phyloP scores from a whole-genome alignment of 208 protist species.

The Porcisia hertigi region DNA sequence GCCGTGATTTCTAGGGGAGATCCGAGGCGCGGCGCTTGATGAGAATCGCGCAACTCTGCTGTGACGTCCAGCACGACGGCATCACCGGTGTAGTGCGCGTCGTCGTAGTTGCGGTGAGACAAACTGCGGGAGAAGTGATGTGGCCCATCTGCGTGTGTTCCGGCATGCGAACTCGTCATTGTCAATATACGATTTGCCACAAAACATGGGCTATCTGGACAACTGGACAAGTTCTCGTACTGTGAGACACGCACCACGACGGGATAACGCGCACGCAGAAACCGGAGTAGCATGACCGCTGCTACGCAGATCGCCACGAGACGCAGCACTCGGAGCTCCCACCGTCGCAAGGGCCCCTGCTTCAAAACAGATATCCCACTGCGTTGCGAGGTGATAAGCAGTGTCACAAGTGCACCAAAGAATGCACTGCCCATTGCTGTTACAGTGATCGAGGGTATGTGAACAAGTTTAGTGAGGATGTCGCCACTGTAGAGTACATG shows the following conservation, averaged over 20 bases:
- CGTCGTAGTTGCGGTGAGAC: constrained; percentile 37
- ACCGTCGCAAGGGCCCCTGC: background rate
- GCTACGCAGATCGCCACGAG: constrained; percentile 4
- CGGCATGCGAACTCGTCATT: constrained; percentile 74
- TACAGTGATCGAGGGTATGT: constrained; percentile 35
- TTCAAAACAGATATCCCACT: background rate
- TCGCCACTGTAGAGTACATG: constrained; percentile 33
- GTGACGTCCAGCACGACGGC: constrained; percentile 58
- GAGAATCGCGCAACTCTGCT: constrained; percentile 23
- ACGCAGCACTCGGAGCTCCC: constrained; percentile 4
- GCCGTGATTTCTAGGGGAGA: constrained; percentile 38
- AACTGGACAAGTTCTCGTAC: constrained; percentile 46
- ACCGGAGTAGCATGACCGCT: constrained; percentile 25
- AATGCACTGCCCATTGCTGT: constrained; percentile 39
- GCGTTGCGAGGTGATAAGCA: constrained; percentile 15
- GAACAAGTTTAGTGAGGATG: constrained; percentile 35
- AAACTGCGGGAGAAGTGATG: constrained; percentile 53
- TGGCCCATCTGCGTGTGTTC: constrained; percentile 76
- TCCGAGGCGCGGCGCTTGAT: constrained; percentile 1
- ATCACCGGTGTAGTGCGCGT: constrained; percentile 71
- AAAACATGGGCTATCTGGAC: constrained; percentile 40
- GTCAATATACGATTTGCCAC: constrained; percentile 54
- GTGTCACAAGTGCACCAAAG: constrained; percentile 35
- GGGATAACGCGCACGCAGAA: constrained; percentile 35
- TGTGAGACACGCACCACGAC: constrained; percentile 28